phyloP scores from a whole-genome alignment of 768 basidiomycete genomes.

The Kwoniella newhampshirensis region DNA sequence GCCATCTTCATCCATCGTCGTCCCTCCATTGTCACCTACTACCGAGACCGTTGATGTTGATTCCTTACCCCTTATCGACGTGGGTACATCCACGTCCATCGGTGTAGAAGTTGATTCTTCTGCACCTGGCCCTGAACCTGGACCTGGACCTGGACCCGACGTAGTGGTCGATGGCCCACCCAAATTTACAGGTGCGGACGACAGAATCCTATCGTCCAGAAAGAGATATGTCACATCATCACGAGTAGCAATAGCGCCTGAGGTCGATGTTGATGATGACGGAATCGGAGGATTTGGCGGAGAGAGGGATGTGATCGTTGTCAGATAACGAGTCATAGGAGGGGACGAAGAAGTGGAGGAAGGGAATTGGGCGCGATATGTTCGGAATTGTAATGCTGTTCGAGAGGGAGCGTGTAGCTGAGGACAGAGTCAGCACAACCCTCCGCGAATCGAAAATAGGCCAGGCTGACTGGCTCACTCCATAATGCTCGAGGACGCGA shows the following conservation, averaged over 20 bases:
- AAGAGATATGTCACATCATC: slow-evolving; percentile 42
- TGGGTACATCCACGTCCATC: slow-evolving; percentile 6
- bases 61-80: background rate
- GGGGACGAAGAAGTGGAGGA: slow-evolving; percentile 3
- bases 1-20: slow-evolving; percentile 26
- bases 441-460: background rate
- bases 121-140: background rate
- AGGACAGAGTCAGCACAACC: background rate
- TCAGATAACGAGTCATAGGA: slow-evolving; percentile 19
- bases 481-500: slow-evolving; percentile 38
- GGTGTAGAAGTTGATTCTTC: slow-evolving; percentile 1
- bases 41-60: background rate
- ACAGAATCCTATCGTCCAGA: slow-evolving; percentile 21
- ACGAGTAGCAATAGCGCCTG: slow-evolving; percentile 7
- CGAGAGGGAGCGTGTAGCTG: slow-evolving; percentile 33
- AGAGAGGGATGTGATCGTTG: slow-evolving; percentile 27
- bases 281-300: slow-evolving; percentile 9
- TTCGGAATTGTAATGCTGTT: slow-evolving; percentile 38
- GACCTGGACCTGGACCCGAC: too few species aligned
- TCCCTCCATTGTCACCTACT: background rate
- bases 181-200: background rate
- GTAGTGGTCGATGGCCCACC: too few species aligned
- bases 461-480: slow-evolving; percentile 18
- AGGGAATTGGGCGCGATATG: slow-evolving; percentile 29
- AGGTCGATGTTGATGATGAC: background rate